Evolutionary conservation across 495 filamentous ascomycete genomes (phyloP), one percentile per base, ranked within the genome.

Genomic region (Trichoderma parareesei): DNA sequence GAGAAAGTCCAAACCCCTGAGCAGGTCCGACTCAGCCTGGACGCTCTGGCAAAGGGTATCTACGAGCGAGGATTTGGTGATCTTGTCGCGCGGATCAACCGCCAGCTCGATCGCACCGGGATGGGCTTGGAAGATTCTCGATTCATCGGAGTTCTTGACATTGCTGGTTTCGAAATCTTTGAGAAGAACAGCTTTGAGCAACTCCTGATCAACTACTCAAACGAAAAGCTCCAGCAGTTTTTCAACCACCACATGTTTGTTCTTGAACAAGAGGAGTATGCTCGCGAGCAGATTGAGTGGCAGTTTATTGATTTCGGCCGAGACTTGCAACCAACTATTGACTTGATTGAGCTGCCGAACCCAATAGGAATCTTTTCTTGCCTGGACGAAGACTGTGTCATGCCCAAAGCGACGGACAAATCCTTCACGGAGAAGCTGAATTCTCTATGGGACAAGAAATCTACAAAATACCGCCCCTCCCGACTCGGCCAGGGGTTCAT

Each of bases 241-340:
- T 99, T 99, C 83, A 99, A 99, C 66, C 95, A 99, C 69, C 95
- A 99, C 78, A 99, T 99, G 95, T 99, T 99, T 73, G 95, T 99
- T 27, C 77, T 99, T 27, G 95, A 99, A 72, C 95, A 99, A 72
- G 95, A 99, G 72, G 95, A 99, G 74, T 99, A 99, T 75, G 93
- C 95, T 16, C 78, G 93, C 61, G 95, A 99, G 72, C 90, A 96
- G 73, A 99, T 99, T 69, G 93, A 99, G 76, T 99, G 95, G 95
- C 91, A 97, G 72, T 99, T 99, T 72, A 98, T 99, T 71, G 95
- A 99, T 72, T 99, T 99, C 72, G 95, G 95, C 44, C 91, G 90
- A 66, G 95, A 99, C 71, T 79, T 99, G 18, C 95, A 99, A 76
- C 95, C 95, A 3, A 99, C 95, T 5, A 99, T 99, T 69, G 93